Conservation (phyloP, 495 filamentous ascomycete species). For the Hypomontagnella monticulosa region DNA sequence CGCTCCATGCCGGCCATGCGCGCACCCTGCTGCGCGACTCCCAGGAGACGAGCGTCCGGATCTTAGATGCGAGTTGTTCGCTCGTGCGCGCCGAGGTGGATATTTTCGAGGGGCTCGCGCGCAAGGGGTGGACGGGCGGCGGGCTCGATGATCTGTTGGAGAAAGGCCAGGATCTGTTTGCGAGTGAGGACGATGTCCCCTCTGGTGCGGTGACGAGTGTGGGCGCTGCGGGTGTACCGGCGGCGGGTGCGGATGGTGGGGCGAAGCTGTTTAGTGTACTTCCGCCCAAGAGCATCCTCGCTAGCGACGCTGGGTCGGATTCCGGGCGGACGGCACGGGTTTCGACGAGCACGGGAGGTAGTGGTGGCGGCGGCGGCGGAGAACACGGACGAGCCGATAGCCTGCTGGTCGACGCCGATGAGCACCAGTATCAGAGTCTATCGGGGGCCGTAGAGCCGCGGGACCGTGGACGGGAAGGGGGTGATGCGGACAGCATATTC, state of each 20-base stretch:
- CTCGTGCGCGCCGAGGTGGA: conserved; percentile 71
- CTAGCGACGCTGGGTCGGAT: conserved; percentile 50
- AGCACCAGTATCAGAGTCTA: conserved; percentile 61
- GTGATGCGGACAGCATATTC: conserved; percentile 60
- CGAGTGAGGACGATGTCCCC: conserved; percentile 54
- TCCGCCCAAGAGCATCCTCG: conserved; percentile 64
- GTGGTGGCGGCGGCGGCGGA: no score
- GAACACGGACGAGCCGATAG: conserved; percentile 55
- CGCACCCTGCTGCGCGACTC: conserved; percentile 63
- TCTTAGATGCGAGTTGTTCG: conserved; percentile 68
- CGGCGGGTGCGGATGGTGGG: conserved; percentile 45
- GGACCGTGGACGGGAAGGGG: conserved; percentile 23
- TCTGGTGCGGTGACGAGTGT: conserved; percentile 37
- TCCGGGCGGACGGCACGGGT: conserved; percentile 30
- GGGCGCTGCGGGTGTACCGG: conserved; percentile 8
- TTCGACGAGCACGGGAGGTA: conserved; percentile 1
- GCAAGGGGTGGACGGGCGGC: conserved; percentile 72
- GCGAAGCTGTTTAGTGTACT: conserved; percentile 67
- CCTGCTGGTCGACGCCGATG: conserved; percentile 52
- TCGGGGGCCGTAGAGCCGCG: conserved; percentile 52
- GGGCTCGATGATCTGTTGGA: conserved; percentile 70
- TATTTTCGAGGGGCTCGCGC: conserved; percentile 70
- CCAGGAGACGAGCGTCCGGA: conserved; percentile 65
- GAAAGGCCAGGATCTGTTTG: conserved; percentile 68
- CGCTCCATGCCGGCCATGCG: conserved; percentile 65